These are phyloP conservation scores for Isabelozyma pseudorhagii DNA, from an alignment of 805 yeast genomes.

Conservation along the genomic window DNA sequence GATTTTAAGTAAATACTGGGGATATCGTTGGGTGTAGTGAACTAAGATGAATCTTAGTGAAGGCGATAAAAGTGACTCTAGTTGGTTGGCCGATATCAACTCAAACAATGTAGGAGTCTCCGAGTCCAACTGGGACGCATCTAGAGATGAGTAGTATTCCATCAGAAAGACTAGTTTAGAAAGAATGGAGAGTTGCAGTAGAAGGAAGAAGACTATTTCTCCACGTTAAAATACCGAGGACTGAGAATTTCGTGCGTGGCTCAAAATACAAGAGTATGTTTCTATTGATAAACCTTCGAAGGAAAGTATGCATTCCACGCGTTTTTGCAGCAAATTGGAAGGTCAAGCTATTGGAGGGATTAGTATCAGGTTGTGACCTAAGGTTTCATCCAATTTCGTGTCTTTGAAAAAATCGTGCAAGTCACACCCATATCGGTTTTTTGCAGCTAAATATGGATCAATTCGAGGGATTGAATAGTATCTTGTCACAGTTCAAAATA, in stretches of 20 bases:
- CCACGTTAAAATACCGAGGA: slow-evolving; percentile 3
- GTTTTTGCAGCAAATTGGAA: too few relatives aligned
- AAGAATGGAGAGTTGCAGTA: not conserved
- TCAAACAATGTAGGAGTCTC: slow-evolving; percentile 87
- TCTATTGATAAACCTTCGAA: too few relatives aligned
- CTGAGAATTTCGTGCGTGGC: not conserved
- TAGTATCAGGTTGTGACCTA: too few relatives aligned
- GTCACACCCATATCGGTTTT: not conserved
- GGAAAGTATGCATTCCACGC: too few relatives aligned
- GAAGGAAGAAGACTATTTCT: not conserved
- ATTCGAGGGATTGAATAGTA: slow-evolving; percentile 15
- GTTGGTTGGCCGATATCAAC: slow-evolving; percentile 75
- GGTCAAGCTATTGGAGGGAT: too few relatives aligned
- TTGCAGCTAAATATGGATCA: slow-evolving; percentile 13
- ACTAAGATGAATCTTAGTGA: slow-evolving; percentile 76
- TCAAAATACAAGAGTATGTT: not conserved
- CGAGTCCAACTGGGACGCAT: slow-evolving; percentile 71
- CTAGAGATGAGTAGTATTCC: slow-evolving; percentile 80
- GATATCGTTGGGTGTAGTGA: slow-evolving; percentile 76
- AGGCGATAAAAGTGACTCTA: slow-evolving; percentile 75
- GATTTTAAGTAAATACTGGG: slow-evolving; percentile 58
- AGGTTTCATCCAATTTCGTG: too few relatives aligned
- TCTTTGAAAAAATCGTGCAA: too few relatives aligned
- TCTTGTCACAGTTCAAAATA: slow-evolving; percentile 1
- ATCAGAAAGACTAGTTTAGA: slow-evolving; percentile 26